Evolutionary conservation across 2,329 filamentous ascomycete species (phyloP), one percentile per base, ranked within the genome.

Genomic region (Neonectria neomacrospora): DNA sequence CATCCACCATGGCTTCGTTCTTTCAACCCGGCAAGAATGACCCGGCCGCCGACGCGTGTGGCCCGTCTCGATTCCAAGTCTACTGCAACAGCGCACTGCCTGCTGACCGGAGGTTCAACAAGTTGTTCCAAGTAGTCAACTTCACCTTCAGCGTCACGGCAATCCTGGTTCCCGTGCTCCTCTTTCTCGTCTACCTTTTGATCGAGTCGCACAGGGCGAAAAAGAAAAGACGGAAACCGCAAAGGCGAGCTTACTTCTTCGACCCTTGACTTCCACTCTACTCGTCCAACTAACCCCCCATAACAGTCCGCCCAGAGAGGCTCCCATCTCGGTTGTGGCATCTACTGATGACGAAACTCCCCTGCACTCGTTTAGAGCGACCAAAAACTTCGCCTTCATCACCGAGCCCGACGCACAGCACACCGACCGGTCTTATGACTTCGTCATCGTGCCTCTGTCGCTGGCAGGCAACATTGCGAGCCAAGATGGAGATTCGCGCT

Each of bases 51-150:
- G 48, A 53, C n/a, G 54, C 52, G 1, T 62, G 60, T 34, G 54
- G 45, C 23, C 18, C 50, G 11, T 48, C 45, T 37, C 44, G 34
- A 14, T 58, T 54, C 3, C n/a, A 62, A 12, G 41, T 62, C 10
- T 62, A 62, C 32, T 62, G 60, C 60, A 62, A 62, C 16, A 58
- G 54, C 20, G 50, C 58, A 18, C 41, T 62, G n/a, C 18, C 39
- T 5, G 41, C 32, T 10, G 32, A 14, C 23, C 41, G 48, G 22
- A 41, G 54, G 18, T 62, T 58, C 18, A 28, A 8, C 3, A 23
- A 58, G 5, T 23, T 54, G 14, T 58, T 45, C 12, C 60, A 62
- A 41, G 39, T 54, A 12, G 60, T 62, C n/a, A 62, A 30, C 34
- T 50, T 62, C 7, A 41, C 50, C 9, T 28, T 62, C 20, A 54